These are phyloP conservation scores for Mycena pura DNA, from an alignment of 768 basidiomycete genomes.

Conservation along the genomic window DNA sequence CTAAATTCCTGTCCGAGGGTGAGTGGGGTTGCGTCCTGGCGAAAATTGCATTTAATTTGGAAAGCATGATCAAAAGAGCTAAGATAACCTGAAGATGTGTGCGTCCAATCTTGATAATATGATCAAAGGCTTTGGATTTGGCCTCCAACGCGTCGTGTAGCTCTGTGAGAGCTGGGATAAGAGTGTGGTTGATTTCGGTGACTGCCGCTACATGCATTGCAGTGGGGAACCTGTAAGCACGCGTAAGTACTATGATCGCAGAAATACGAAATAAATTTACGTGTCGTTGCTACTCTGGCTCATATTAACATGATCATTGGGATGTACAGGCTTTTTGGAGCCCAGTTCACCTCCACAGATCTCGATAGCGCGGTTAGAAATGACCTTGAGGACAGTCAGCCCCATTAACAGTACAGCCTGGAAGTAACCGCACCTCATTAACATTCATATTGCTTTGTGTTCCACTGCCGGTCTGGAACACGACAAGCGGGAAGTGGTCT, in stretches of 20 bases:
- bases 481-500: slow-evolving; percentile 97
- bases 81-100: slow-evolving; percentile 83
- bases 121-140: slow-evolving; percentile 83
- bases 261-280: slow-evolving; percentile 52
- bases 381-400: slow-evolving; percentile 62
- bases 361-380: slow-evolving; percentile 98
- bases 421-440: slow-evolving; percentile 72
- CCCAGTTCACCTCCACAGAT: slow-evolving; percentile 94
- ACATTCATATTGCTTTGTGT: slow-evolving; percentile 99
- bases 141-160: slow-evolving; percentile 84
- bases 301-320: slow-evolving; percentile 99
- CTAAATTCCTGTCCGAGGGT: slow-evolving; percentile 99
- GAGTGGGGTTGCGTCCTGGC: slow-evolving; percentile 93
- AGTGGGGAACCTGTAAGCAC: slow-evolving; percentile 83
- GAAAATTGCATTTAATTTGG: neutral
- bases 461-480: slow-evolving; percentile 98
- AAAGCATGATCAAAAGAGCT: neutral
- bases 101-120: slow-evolving; percentile 98
- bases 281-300: slow-evolving; percentile 99
- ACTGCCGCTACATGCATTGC: slow-evolving; percentile 99
- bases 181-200: slow-evolving; percentile 76
- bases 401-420: neutral
- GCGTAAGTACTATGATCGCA: neutral
- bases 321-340: slow-evolving; percentile 96
- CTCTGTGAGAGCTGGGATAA: slow-evolving; percentile 86